phyloP scores from a whole-genome alignment of 2,329 filamentous ascomycete species.

The Grosmannia clavigera region DNA sequence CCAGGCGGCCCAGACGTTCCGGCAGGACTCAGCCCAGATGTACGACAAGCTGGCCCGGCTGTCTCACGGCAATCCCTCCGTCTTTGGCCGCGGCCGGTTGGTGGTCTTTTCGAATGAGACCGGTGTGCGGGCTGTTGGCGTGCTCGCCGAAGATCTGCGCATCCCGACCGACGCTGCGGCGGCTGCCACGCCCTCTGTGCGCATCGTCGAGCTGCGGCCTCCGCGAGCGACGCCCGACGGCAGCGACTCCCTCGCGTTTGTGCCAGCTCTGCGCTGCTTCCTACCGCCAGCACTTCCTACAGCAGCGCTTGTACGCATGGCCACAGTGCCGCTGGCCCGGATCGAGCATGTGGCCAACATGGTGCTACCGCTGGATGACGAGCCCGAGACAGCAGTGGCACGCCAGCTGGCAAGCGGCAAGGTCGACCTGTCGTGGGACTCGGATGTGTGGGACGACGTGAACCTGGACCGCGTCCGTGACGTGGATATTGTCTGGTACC shows the following conservation, averaged over 20 bases:
- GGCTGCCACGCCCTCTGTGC: slow-evolving; percentile 49
- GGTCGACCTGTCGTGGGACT: slow-evolving; percentile 62
- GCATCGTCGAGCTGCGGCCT: slow-evolving; percentile 66
- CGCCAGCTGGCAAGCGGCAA: slow-evolving; percentile 45
- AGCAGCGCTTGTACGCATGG: slow-evolving; percentile 32
- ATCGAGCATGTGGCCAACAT: slow-evolving; percentile 76
- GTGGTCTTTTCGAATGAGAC: slow-evolving; percentile 71
- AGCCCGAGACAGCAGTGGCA: slow-evolving; percentile 19
- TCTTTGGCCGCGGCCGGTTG: slow-evolving; percentile 64
- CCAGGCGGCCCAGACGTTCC: slow-evolving; percentile 67
- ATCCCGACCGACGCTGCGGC: slow-evolving; percentile 31
- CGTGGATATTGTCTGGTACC: slow-evolving; percentile 65
- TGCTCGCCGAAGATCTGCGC: slow-evolving; percentile 38
- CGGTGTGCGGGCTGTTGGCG: slow-evolving; percentile 68
- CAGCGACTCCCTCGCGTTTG: slow-evolving; percentile 77
- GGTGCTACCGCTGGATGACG: slow-evolving; percentile 17
- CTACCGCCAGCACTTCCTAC: slow-evolving; percentile 41
- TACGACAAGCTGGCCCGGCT: slow-evolving; percentile 66
- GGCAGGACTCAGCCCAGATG: slow-evolving; percentile 66
- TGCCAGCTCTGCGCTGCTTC: slow-evolving; percentile 55
- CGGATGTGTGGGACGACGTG: slow-evolving; percentile 68
- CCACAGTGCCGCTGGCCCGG: slow-evolving; percentile 61
- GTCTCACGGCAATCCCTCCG: slow-evolving; percentile 55
- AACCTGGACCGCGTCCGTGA: slow-evolving; percentile 75
- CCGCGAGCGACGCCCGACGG: slow-evolving; percentile 58